Base-by-base conservation (phyloP, 106 monocot species). In the Cymbidium sinense region DNA sequence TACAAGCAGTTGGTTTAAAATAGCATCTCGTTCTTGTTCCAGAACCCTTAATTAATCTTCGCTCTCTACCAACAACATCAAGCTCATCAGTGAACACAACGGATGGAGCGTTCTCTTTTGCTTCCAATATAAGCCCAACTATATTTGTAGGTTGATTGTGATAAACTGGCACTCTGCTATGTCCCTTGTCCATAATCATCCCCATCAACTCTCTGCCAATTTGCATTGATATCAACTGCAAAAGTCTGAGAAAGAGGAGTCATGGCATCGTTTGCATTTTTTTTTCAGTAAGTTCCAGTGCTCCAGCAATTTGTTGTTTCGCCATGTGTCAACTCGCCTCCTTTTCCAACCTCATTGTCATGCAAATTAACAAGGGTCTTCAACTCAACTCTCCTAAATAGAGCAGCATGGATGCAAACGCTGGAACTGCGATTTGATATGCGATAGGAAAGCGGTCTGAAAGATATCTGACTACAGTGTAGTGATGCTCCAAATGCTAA, bases 301-400 rank as follows among this genome's bases (percentile, higher is more conserved):
- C 99, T 78, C 99, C 99, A 62, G 94, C 90, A 80, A 99, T 99
- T 39, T 25, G 99, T 99, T 76, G 99, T 99, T 77, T 99, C 99
- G 82, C 95, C 99, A 87, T 95, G 95, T 10, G 99, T 99, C 55
- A 99, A 84, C 78, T 99, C 99, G 65, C 99, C 99, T 73, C 99
- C 99, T 87, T 95, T 99, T 29, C 99, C 99, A 80, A 95, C 99
- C 99, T 98, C n/a, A n/a, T n/a, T n/a, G n/a, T n/a, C n/a, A n/a
- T n/a, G n/a, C n/a, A n/a, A n/a, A n/a, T n/a, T n/a, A n/a, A n/a
- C n/a, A n/a, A n/a, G n/a, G n/a, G n/a, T n/a, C n/a, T n/a, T n/a
- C n/a, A n/a, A n/a, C n/a, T n/a, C n/a, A n/a, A n/a, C n/a, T n/a
- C n/a, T n/a, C n/a, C n/a, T n/a, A n/a, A n/a, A n/a, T n/a, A n/a